Evolutionary conservation across 2,329 filamentous ascomycete genomes (phyloP), one percentile per base, ranked within the genome.

Genomic region (Aspergillus novofumigatus): DNA sequence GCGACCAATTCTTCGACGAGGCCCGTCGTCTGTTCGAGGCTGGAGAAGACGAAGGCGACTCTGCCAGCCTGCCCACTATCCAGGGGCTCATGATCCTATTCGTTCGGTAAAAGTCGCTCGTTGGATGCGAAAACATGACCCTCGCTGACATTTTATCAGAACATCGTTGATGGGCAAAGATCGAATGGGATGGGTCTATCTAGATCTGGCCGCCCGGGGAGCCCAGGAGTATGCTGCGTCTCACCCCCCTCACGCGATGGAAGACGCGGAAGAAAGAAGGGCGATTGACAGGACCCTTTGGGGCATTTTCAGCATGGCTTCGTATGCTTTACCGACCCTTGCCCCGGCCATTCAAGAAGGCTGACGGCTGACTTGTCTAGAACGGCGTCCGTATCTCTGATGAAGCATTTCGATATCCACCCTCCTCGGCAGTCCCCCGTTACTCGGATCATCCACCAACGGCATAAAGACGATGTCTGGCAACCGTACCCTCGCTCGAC

Each of bases 1-100:
- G 66, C 32, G 57, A 65, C 8, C 68, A 69, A 20, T 71, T 72
- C 53, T 70, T 67, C 57, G 59, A 66, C 3, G 69, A 72, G 57
- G 67, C 68, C 3, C 67, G 63, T 42, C 63, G 60, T 14, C 55
- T 66, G n/a, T 53, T 72, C 4, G 64, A 66, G 28, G n/a, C 42
- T 11, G 54, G 56, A 35, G 68, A 70, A 28, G 65, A 64, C 11
- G 56, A 62, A 41, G 62, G 67, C 25, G 64, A 62, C 2, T 53
- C 62, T 11, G 56, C 63, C 3, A 66, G 60, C 9, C 54, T 72
- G 20, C 58, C 69, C 8, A 67, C 64, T 3, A 65, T 70, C 25
- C 68, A 70, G 50, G 64, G 67, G 1, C 52, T 69, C 10, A 56
- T 67, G 25, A 56, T 69, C 1, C 54, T 69, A 6, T 72, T 65